These are phyloP conservation scores for Solanum raphanifolium DNA, from an alignment of 257 asterid genomes.

Conservation along the genomic window DNA sequence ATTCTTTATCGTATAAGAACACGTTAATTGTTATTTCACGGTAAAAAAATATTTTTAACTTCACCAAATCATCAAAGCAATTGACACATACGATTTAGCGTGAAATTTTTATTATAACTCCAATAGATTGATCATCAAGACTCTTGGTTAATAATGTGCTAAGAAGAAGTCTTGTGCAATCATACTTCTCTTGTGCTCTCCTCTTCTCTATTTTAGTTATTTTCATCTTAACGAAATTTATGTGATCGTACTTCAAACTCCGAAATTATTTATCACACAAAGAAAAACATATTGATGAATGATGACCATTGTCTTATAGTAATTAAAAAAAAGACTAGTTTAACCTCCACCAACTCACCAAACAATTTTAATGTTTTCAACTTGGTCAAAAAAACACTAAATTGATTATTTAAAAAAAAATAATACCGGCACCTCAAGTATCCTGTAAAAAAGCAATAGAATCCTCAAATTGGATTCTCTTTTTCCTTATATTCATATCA, in stretches of 20 bases:
- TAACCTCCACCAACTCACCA: not conserved
- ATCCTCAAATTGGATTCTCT: not conserved
- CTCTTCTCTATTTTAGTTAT: not conserved
- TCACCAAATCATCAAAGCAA: not conserved
- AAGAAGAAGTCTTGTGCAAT: not conserved
- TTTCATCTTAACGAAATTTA: not conserved
- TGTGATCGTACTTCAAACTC: not conserved
- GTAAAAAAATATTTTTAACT: too few species aligned
- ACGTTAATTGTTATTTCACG: too few species aligned
- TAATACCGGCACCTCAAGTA: not conserved
- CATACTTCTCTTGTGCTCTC: not conserved
- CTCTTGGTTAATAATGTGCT: not conserved
- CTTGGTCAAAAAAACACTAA: not conserved
- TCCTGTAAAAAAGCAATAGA: not conserved
- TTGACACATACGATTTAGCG: too few species aligned
- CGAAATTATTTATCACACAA: not conserved
- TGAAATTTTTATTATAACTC: too few species aligned
- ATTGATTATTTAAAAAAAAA: too few species aligned
- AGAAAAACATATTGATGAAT: not conserved
- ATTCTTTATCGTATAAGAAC: too few species aligned
- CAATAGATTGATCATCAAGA: not conserved
- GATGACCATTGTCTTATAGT: not conserved
- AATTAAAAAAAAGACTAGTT: not conserved
- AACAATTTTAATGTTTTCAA: not conserved
- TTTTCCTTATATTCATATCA: not conserved